A percentile compares a stretch with the other conserved stretches of the same genome.
Evolutionary conservation across 2,329 filamentous ascomycete species (phyloP).

Genomic region (Neonectria punicea): DNA sequence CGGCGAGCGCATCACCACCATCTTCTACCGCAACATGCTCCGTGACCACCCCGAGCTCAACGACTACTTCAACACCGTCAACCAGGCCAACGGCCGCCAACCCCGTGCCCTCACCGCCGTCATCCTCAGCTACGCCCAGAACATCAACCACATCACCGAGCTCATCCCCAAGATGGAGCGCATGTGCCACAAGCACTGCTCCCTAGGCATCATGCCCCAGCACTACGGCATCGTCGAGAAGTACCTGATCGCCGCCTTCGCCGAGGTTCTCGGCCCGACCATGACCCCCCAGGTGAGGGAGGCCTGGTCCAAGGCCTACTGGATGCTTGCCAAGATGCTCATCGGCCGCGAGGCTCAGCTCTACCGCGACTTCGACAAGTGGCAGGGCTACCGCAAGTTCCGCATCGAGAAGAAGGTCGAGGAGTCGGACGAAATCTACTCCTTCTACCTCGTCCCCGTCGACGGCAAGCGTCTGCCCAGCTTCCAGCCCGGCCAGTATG

Average conservation of each 20-base stretch:
- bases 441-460: slow-evolving; percentile 74
- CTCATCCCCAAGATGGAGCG: slow-evolving; percentile 64
- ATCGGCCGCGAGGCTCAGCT: slow-evolving; percentile 72
- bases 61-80: slow-evolving; percentile 72
- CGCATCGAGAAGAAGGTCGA: slow-evolving; percentile 70
- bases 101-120: slow-evolving; percentile 49
- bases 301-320: slow-evolving; percentile 79
- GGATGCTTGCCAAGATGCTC: slow-evolving; percentile 77
- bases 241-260: slow-evolving; percentile 75
- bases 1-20: slow-evolving; percentile 74
- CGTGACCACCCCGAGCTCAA: slow-evolving; percentile 72
- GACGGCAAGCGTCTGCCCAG: slow-evolving; percentile 69
- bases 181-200: slow-evolving; percentile 78
- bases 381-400: slow-evolving; percentile 76
- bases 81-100: slow-evolving; percentile 50
- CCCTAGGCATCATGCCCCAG: slow-evolving; percentile 73
- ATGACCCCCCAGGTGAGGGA: slow-evolving; percentile 72
- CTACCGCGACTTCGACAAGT: slow-evolving; percentile 69
- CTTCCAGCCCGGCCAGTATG: slow-evolving; percentile 78
- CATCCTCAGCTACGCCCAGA: slow-evolving; percentile 76
- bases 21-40: slow-evolving; percentile 78
- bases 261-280: slow-evolving; percentile 70
- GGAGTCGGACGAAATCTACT: slow-evolving; percentile 75
- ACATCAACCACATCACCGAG: slow-evolving; percentile 72
- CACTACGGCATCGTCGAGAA: slow-evolving; percentile 78